phyloP scores from a whole-genome alignment of 768 basidiomycete species.

The Goffeauzyma gilvescens region DNA sequence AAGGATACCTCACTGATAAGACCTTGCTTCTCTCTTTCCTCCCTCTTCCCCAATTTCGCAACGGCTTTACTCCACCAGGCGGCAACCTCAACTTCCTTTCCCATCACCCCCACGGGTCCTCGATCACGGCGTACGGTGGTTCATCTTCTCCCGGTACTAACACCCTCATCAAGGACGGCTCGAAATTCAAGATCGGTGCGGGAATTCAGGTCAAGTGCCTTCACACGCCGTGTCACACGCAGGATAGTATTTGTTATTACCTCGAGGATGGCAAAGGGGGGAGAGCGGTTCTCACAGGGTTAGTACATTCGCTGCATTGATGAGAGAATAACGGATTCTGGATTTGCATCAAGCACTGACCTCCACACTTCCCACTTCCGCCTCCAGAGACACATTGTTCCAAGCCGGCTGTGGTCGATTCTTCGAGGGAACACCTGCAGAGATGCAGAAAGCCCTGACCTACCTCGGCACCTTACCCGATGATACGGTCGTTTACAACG shows the following conservation, averaged over 20 bases:
- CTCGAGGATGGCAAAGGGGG: conserved; percentile 42
- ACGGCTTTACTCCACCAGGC: too few relatives aligned
- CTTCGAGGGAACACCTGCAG: conserved; percentile 46
- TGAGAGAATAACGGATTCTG: too few relatives aligned
- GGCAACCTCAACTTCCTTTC: conserved; percentile 5
- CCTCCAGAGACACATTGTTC: conserved; percentile 58
- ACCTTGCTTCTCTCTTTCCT: background rate
- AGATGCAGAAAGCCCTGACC: conserved; percentile 57
- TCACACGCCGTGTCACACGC: conserved; percentile 83
- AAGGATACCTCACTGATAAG: too few relatives aligned
- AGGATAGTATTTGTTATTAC: conserved; percentile 86
- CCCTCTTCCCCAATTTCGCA: background rate
- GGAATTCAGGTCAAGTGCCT: conserved; percentile 39
- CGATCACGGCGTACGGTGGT: conserved; percentile 58
- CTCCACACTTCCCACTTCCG: background rate
- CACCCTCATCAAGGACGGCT: conserved; percentile 57
- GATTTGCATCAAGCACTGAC: background rate
- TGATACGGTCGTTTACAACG: conserved; percentile 62
- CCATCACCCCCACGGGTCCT: conserved; percentile 38
- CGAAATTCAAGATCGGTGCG: conserved; percentile 47
- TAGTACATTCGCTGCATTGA: conserved; percentile 5
- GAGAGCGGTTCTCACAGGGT: conserved; percentile 77
- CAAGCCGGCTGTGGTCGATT: conserved; percentile 71
- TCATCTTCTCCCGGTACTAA: conserved; percentile 53
- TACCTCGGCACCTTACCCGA: conserved; percentile 58